Evolutionary conservation across 176 grass and related monocot genomes (phyloP), one percentile per base, ranked within the genome.

Genomic region (Metroxylon sagu): DNA sequence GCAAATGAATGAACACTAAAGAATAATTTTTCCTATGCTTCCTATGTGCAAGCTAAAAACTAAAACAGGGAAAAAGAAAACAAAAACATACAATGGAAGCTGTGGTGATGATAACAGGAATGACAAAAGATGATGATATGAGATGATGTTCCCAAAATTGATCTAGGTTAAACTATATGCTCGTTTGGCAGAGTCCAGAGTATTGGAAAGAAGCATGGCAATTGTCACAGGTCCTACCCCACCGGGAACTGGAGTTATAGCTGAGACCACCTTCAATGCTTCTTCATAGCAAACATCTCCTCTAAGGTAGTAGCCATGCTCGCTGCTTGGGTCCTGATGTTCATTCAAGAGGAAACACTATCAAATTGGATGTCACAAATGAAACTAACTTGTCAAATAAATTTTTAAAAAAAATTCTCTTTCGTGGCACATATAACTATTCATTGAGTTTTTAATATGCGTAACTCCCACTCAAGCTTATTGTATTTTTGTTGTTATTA

Each of bases 211-310:
- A 72, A 96, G 83, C 91, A 90, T 90, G 14, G 83, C 83, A 23
- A 96, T 77, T 1, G 92, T 96, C 43, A 96, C 80, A 4, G 92
- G 92, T 5, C 92, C 92, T 26, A 90, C 87, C 30, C 87, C 92
- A 16, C 92, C 92, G 60, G 92, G 92, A 77, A 97, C 92, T 58
- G 87, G 92, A 18, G 92, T 90, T 66, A 97, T 88, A 57, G 81
- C 87, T 64, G 87, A 82, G 25, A 64, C 87, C 57, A 97, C 62
- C 49, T 74, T 69, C 81, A 87, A 64, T 66, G 87, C 92, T 79
- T 97, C 92, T 65, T 91, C 81, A 16, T 82, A 96, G 79, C 84
- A 89, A 29, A 96, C 87, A 73, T 97, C 92, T 54, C 92, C 92
- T 15, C 70, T 79, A 25, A 97, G 67, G 59, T 60, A 81, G 75